Conservation (phyloP, 345 rosid species). For the Populus deltoides region DNA sequence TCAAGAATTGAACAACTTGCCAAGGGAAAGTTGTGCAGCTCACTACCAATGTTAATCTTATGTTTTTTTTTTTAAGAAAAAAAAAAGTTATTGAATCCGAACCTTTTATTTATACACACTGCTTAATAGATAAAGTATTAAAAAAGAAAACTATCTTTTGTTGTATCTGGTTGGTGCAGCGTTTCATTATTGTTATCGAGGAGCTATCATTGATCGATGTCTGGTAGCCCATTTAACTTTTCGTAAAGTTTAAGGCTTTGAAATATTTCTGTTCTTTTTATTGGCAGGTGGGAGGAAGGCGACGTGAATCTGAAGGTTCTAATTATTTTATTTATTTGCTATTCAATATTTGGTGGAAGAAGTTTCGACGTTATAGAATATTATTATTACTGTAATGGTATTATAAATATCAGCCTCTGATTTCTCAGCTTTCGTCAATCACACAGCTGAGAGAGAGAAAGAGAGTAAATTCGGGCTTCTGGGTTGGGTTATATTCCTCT, state of each 20-base stretch:
- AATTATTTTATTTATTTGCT: neutral
- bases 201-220: constrained; percentile 25
- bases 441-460: constrained; percentile 2
- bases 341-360: constrained; percentile 28
- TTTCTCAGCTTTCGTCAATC: constrained; percentile 24
- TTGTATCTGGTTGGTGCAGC: constrained; percentile 29
- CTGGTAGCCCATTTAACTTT: constrained; percentile 19
- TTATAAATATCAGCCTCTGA: constrained; percentile 43
- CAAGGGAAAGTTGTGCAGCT: too few species aligned
- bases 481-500: constrained; percentile 1
- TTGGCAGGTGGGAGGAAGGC: neutral
- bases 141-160: neutral
- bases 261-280: constrained; percentile 1
- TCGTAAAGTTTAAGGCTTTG: constrained; percentile 43
- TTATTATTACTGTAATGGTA: neutral
- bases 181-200: constrained; percentile 28
- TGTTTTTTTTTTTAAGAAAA: too few species aligned
- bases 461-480: constrained; percentile 6
- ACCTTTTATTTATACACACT: too few species aligned
- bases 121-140: too few species aligned
- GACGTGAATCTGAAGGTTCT: constrained; percentile 18
- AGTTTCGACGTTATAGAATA: constrained; percentile 19
- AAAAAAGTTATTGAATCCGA: too few species aligned
- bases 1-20: neutral
- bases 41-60: too few species aligned